Conservation (phyloP, 164 flowering plant species). For the Chloranthus sessilifolius region DNA sequence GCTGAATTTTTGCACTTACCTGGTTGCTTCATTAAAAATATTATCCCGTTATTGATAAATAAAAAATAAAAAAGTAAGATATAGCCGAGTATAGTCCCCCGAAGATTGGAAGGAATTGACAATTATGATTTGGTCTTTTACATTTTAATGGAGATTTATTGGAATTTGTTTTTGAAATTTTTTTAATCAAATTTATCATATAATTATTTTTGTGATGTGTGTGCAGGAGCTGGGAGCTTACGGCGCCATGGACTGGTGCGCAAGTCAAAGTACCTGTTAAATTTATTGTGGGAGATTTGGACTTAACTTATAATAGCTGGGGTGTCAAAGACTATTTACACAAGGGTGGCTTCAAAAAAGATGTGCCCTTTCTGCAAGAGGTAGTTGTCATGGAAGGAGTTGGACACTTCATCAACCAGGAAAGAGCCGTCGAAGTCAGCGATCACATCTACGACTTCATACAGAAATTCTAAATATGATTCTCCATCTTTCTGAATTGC, state of each 20-base stretch:
- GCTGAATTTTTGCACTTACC: too few relatives aligned
- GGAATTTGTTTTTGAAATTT: too few relatives aligned
- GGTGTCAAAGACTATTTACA: constrained; percentile 32
- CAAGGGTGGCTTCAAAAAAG: constrained; percentile 21
- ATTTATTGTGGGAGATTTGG: constrained; percentile 38
- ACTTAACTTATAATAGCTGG: constrained; percentile 19
- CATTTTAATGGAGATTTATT: too few relatives aligned
- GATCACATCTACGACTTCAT: constrained; percentile 9
- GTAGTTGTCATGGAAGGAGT: constrained; percentile 11
- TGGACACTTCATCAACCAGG: constrained; percentile 12
- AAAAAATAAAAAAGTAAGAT: too few relatives aligned
- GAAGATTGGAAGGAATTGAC: too few relatives aligned
- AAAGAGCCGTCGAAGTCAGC: constrained; percentile 8
- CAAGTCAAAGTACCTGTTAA: constrained; percentile 41
- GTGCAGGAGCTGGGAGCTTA: constrained; percentile 47
- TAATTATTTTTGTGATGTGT: constrained; percentile 6
- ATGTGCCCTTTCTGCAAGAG: constrained; percentile 12
- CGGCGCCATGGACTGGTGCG: constrained; percentile 46
- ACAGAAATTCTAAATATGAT: not conserved
- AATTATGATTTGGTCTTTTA: too few relatives aligned
- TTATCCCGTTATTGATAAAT: too few relatives aligned
- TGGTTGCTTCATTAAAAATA: too few relatives aligned
- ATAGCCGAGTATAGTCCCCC: too few relatives aligned
- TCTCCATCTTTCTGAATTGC: too few relatives aligned
- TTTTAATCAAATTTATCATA: too few relatives aligned